Evolutionary conservation across 495 filamentous ascomycete genomes (phyloP).

Genomic region (Talaromyces wortmannii): DNA sequence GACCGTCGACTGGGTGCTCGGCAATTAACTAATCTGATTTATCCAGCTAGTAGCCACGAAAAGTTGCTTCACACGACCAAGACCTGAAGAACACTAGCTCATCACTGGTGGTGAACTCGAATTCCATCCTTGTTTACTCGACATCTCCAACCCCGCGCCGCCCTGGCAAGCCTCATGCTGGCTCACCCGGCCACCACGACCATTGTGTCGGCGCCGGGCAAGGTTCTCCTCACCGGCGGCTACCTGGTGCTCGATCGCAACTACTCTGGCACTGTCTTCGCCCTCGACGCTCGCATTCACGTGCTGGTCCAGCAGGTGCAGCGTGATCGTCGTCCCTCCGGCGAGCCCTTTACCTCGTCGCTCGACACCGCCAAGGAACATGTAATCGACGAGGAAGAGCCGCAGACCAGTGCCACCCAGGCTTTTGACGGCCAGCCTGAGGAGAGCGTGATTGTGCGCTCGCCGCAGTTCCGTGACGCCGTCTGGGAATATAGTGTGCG

Average conservation of each 20-base stretch:
- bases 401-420: neutral
- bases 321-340: constrained; percentile 18
- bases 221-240: constrained; percentile 89
- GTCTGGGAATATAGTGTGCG: constrained; percentile 80
- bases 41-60: too few relatives aligned
- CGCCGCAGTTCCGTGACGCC: constrained; percentile 83
- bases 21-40: too few relatives aligned
- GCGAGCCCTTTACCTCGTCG: constrained; percentile 12
- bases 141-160: too few relatives aligned
- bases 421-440: constrained; percentile 27
- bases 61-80: too few relatives aligned
- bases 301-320: constrained; percentile 58
- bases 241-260: constrained; percentile 88
- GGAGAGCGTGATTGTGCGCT: constrained; percentile 66
- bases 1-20: too few relatives aligned
- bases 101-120: too few relatives aligned
- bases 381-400: constrained; percentile 3
- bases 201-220: constrained; percentile 88
- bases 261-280: constrained; percentile 88
- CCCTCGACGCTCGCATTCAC: constrained; percentile 89
- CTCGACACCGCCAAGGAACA: constrained; percentile 10
- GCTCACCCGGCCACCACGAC: constrained; percentile 19
- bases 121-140: too few relatives aligned
- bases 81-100: too few relatives aligned
- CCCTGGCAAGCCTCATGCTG: neutral